These are phyloP conservation scores for Agaricus subrufescens DNA, from an alignment of 768 basidiomycete species.

Conservation along the genomic window DNA sequence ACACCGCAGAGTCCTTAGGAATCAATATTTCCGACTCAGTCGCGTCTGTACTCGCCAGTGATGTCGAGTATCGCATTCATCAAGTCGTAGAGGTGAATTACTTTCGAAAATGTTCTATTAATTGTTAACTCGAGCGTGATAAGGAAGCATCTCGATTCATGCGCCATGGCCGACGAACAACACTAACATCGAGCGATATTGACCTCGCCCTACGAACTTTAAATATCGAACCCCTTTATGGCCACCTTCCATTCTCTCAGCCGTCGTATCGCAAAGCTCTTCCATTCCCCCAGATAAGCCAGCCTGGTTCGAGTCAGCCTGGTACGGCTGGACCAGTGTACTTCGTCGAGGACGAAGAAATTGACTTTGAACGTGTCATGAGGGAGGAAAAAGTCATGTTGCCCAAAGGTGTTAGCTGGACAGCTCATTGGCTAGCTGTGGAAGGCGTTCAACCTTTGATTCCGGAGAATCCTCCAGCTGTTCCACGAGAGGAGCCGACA, in stretches of 20 bases:
- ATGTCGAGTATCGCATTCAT: slow-evolving; percentile 95
- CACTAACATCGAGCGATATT: slow-evolving; percentile 84
- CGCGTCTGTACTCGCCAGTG: slow-evolving; percentile 83
- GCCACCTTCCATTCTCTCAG: slow-evolving; percentile 65
- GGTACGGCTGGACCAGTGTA: slow-evolving; percentile 68
- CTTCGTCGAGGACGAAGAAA: slow-evolving; percentile 94
- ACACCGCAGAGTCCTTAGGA: slow-evolving; percentile 85
- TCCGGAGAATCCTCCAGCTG: slow-evolving; percentile 89
- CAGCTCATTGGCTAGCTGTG: slow-evolving; percentile 97
- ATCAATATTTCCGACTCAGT: slow-evolving; percentile 78
- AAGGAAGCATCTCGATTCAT: slow-evolving; percentile 97
- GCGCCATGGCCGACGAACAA: slow-evolving; percentile 90
- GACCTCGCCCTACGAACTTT: slow-evolving; percentile 91
- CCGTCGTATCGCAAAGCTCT: slow-evolving; percentile 58
- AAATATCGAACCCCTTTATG: slow-evolving; percentile 95
- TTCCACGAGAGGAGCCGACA: slow-evolving; percentile 45
- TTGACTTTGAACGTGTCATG: slow-evolving; percentile 90
- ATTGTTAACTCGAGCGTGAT: slow-evolving; percentile 5
- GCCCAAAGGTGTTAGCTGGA: slow-evolving; percentile 80
- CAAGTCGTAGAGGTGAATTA: slow-evolving; percentile 81
- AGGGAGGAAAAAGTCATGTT: slow-evolving; percentile 81
- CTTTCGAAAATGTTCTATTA: background rate
- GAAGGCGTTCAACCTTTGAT: slow-evolving; percentile 98
- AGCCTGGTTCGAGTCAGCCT: slow-evolving; percentile 18
- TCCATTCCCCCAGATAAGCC: slow-evolving; percentile 36